Percentiles rank a stretch among this genome's conserved stretches.
phyloP scores from a whole-genome alignment of 805 yeast genomes.

The Zygosaccharomyces lentus region DNA sequence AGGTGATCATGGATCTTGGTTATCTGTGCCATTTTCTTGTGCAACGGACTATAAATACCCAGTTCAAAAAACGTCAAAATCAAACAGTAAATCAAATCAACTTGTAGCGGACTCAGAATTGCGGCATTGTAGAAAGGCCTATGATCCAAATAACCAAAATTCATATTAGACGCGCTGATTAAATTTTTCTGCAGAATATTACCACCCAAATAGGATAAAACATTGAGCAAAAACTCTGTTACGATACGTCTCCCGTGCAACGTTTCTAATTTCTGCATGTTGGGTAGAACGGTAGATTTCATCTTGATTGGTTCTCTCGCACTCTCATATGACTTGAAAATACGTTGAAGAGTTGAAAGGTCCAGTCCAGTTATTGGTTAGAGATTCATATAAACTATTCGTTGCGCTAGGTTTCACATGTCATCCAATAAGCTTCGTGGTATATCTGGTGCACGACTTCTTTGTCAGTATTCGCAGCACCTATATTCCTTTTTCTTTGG shows the following conservation, averaged over 20 bases:
- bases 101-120: slow-evolving; percentile 62
- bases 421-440: slow-evolving; percentile 59
- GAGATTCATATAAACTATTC: slow-evolving; percentile 23
- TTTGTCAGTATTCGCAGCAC: slow-evolving; percentile 27
- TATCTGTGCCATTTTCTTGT: slow-evolving; percentile 45
- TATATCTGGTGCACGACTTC: slow-evolving; percentile 45
- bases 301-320: slow-evolving; percentile 58
- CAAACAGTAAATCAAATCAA: slow-evolving; percentile 69
- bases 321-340: slow-evolving; percentile 49
- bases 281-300: slow-evolving; percentile 42
- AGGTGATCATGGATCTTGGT: slow-evolving; percentile 44
- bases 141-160: slow-evolving; percentile 40
- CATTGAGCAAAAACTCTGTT: slow-evolving; percentile 19
- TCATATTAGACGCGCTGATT: slow-evolving; percentile 34
- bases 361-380: slow-evolving; percentile 18
- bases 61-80: slow-evolving; percentile 71
- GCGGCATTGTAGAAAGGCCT: slow-evolving; percentile 50
- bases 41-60: slow-evolving; percentile 52
- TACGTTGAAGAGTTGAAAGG: slow-evolving; percentile 22
- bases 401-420: slow-evolving; percentile 49
- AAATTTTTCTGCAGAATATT: slow-evolving; percentile 17
- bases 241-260: slow-evolving; percentile 26
- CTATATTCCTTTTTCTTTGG: slow-evolving; percentile 18
- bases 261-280: slow-evolving; percentile 37
- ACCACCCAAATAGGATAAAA: slow-evolving; percentile 27